Evolutionary conservation across 306 rosid genomes (phyloP).

Genomic region (Hippophae gyantsensis): DNA sequence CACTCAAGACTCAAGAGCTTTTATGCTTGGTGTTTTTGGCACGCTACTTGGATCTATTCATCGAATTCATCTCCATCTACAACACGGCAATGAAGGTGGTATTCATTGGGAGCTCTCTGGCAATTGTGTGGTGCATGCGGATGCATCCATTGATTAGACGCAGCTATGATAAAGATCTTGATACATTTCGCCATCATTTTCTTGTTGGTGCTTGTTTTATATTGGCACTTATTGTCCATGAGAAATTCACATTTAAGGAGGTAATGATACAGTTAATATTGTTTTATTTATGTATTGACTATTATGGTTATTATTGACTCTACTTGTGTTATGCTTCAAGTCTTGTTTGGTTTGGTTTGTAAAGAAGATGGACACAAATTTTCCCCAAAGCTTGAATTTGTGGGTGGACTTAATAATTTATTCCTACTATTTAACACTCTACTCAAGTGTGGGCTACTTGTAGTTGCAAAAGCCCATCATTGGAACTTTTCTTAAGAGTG

Average conservation of each 20-base stretch:
- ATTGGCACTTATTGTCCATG: constrained; percentile 59
- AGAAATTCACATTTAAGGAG: constrained; percentile 70
- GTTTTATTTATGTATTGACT: no score
- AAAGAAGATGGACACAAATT: no score
- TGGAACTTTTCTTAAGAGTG: no score
- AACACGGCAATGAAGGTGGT: constrained; percentile 79
- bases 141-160: constrained; percentile 53
- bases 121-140: constrained; percentile 80
- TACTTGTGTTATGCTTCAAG: no score
- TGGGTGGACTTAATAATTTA: no score
- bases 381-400: no score
- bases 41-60: constrained; percentile 82
- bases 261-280: constrained; percentile 21
- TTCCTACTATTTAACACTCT: no score
- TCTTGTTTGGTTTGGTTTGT: no score
- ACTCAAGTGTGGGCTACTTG: no score
- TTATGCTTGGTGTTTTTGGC: constrained; percentile 70
- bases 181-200: constrained; percentile 68
- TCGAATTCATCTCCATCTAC: constrained; percentile 66
- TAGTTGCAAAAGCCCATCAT: no score
- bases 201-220: constrained; percentile 46
- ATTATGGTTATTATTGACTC: no score
- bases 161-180: constrained; percentile 63
- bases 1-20: constrained; percentile 93
- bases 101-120: constrained; percentile 61